phyloP scores from a whole-genome alignment of 306 rosid genomes.

The Quillaja saponaria region DNA sequence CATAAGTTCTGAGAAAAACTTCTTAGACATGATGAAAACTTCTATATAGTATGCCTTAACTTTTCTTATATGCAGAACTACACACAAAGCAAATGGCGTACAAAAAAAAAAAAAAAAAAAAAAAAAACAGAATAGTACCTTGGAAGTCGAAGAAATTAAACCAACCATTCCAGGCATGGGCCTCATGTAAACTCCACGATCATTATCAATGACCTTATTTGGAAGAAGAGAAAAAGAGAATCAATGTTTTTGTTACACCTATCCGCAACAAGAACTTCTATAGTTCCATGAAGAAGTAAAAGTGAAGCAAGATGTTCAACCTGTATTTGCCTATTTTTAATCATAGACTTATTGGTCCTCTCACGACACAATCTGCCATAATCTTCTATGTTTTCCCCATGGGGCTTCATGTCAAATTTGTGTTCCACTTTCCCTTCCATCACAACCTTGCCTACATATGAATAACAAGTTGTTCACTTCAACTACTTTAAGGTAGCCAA shows the following conservation, averaged over 20 bases:
- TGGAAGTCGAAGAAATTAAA: conserved; percentile 72
- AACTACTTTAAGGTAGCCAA: conserved; percentile 16
- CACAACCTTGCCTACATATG: conserved; percentile 63
- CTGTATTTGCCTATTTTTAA: conserved; percentile 84
- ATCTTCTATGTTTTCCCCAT: conserved; percentile 78
- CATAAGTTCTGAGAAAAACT: conserved; percentile 4
- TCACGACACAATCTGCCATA: conserved; percentile 94
- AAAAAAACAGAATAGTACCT: conserved; percentile 53
- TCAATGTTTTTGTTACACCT: conserved; percentile 16
- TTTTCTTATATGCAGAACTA: conserved; percentile 4
- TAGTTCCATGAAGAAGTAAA: conserved; percentile 12
- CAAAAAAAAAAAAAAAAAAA: background rate
- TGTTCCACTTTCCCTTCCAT: conserved; percentile 96
- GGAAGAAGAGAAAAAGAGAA: conserved; percentile 31
- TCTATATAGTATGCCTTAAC: background rate
- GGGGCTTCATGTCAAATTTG: conserved; percentile 98
- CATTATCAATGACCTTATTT: conserved; percentile 82
- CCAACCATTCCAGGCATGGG: conserved; percentile 99
- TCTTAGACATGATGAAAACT: conserved; percentile 3
- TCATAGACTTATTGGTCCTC: conserved; percentile 87
- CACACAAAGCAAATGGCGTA: background rate
- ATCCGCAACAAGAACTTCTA: conserved; percentile 14
- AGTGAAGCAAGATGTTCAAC: conserved; percentile 37
- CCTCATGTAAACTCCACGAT: conserved; percentile 91
- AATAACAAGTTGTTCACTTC: conserved; percentile 16